Evolutionary conservation across 2,329 filamentous ascomycete genomes (phyloP), one percentile per base, ranked within the genome.

Genomic region (Monilinia laxa): DNA sequence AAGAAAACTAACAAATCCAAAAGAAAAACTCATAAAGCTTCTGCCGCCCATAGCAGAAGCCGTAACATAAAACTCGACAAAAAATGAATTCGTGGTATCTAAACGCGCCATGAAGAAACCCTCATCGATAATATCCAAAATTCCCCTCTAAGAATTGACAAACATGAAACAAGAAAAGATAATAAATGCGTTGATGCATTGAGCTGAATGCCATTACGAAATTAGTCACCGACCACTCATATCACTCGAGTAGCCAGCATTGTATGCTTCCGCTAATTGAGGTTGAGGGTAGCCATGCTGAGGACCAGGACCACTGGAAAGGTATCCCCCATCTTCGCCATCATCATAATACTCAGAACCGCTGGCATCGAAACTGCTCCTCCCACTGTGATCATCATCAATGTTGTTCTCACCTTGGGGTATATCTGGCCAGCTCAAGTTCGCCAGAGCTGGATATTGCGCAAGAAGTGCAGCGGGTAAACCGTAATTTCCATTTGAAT

Each of bases 361-460:
- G 67, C 89, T 91, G 0, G 88, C 89, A 75, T 96, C 92, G 73
- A 94, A 95, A 70, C 90, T 93, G 70, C 90, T 92, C 63, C 90
- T 84, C 0, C 90, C 90, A 73, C 89, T 91, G n/a, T 90, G 79
- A 69, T 92, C 91, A 60, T 92, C 90, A 52, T 93, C 89, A 67
- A 88, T 83, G 23, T 87, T 87, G 9, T 83, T 74, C 35, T 78
- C 79, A 5, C 82, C 82, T n/a, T 89, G 84, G 53, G 88, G 85
- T 76, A 96, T 85, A 64, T 89, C 85, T 23, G 85, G 84, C 93
- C 94, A 98, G 75, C 94, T 93, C 76, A 98, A 85, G 64, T 89
- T 90, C 31, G 93, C 93, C n/a, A 99, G 81, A 4, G 92, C 93
- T 16, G 95, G 95, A 77, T 97, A 98, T 75, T 98, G 95, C 23